These are phyloP conservation scores for Nicotiana tomentosiformis DNA, from an alignment of 257 asterid genomes.

Conservation along the genomic window DNA sequence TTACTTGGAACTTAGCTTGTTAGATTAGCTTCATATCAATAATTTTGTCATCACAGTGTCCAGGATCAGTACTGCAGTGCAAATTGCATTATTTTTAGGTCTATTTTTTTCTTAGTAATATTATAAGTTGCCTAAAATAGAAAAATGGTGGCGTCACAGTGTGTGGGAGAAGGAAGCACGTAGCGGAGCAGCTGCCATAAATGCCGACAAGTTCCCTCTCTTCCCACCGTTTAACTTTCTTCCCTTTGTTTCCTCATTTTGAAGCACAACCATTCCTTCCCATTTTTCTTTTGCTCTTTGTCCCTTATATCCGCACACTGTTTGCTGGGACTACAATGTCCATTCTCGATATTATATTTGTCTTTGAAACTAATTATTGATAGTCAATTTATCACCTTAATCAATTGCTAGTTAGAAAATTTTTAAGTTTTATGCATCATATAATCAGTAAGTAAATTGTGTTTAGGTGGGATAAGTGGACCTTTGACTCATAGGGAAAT, in stretches of 20 bases:
- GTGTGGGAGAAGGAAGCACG: slow-evolving; percentile 21
- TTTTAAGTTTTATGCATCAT: too few species aligned
- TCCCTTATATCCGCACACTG: neutral
- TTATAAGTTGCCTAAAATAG: neutral
- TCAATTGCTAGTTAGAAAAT: too few species aligned
- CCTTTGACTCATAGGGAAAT: too few species aligned
- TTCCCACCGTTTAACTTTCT: slow-evolving; percentile 10
- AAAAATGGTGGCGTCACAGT: neutral
- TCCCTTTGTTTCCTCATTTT: slow-evolving; percentile 15
- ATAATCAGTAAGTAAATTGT: too few species aligned
- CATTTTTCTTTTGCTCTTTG: neutral
- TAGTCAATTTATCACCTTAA: neutral
- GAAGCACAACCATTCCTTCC: slow-evolving; percentile 9
- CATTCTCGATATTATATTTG: slow-evolving; percentile 4
- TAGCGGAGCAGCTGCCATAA: slow-evolving; percentile 15
- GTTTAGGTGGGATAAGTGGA: too few species aligned
- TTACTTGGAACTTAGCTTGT: neutral
- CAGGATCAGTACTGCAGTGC: neutral
- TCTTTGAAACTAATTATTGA: neutral
- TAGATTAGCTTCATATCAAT: neutral
- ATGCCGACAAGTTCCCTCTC: slow-evolving; percentile 30
- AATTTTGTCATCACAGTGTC: neutral
- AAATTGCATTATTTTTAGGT: neutral
- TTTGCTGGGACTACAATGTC: neutral
- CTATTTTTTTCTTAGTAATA: neutral